Percentiles rank a stretch among this genome's conserved stretches.
phyloP scores from a whole-genome alignment of 1,139 yeast species.

The Yamadazyma dushanensis region DNA sequence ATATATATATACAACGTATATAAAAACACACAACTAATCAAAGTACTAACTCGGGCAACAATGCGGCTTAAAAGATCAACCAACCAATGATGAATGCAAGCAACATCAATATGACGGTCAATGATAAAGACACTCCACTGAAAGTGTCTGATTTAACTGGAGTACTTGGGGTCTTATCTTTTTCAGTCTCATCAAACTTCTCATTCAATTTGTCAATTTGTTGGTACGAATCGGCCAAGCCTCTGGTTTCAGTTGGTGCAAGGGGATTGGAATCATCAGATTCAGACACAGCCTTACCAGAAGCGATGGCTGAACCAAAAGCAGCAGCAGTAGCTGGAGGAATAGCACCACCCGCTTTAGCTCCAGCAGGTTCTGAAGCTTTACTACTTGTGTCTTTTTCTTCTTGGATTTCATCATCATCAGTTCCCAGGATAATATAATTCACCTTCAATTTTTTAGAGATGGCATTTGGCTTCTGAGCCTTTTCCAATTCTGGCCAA shows the following conservation, averaged over 20 bases:
- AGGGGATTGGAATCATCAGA: constrained; percentile 17
- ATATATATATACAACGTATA: constrained; percentile 5
- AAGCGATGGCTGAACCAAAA: constrained; percentile 16
- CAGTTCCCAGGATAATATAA: constrained; percentile 44
- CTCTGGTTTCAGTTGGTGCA: constrained; percentile 16
- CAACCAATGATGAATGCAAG: constrained; percentile 62
- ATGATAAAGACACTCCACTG: constrained; percentile 52
- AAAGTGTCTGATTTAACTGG: constrained; percentile 23
- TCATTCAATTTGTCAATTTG: constrained; percentile 44
- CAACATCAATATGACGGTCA: constrained; percentile 51
- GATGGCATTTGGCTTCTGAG: constrained; percentile 56
- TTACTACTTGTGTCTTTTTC: constrained; percentile 9
- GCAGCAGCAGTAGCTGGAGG: constrained; percentile 19
- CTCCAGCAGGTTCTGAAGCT: constrained; percentile 14
- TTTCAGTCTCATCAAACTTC: constrained; percentile 35
- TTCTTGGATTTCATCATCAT: constrained; percentile 19
- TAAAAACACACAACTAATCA: constrained; percentile 1
- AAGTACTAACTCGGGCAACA: no score
- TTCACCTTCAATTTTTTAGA: constrained; percentile 80
- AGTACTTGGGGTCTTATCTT: constrained; percentile 10
- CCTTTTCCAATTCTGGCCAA: constrained; percentile 72
- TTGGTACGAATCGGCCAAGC: constrained; percentile 40
- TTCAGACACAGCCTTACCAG: constrained; percentile 17
- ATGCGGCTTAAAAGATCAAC: constrained; percentile 48
- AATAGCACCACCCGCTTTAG: constrained; percentile 16